phyloP scores from a whole-genome alignment of 352 stramenopile genomes.

The Phytophthora fragariaefolia region DNA sequence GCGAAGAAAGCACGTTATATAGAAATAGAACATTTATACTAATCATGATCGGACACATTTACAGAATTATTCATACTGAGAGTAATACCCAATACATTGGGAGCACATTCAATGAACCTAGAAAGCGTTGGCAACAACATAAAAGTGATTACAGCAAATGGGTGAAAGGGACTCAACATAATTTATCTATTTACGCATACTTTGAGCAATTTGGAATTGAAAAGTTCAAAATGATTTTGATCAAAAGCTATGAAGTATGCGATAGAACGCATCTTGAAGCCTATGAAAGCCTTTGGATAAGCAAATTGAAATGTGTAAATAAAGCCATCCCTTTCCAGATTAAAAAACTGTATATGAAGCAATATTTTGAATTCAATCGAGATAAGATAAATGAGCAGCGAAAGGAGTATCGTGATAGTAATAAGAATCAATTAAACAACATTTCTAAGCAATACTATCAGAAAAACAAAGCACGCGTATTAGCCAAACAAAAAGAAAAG shows the following conservation, averaged over 20 bases:
- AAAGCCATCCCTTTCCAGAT: not conserved
- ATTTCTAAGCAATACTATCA: too few species aligned
- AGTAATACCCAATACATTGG: slow-evolving; percentile 12
- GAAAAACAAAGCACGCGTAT: too few species aligned
- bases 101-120: not conserved
- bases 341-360: too few species aligned
- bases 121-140: slow-evolving; percentile 11
- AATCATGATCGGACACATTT: slow-evolving; percentile 11
- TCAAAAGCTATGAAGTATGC: slow-evolving; percentile 2
- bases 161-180: not conserved
- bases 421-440: too few species aligned
- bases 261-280: not conserved
- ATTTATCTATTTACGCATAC: not conserved
- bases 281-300: slow-evolving; percentile 9
- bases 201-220: slow-evolving; percentile 5
- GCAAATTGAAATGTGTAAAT: slow-evolving; percentile 3
- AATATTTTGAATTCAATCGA: too few species aligned
- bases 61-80: slow-evolving; percentile 4
- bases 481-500: too few species aligned
- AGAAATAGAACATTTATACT: slow-evolving; percentile 16
- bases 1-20: too few species aligned
- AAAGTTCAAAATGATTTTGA: slow-evolving; percentile 6
- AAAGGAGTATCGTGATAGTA: too few species aligned
- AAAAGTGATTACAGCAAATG: not conserved
- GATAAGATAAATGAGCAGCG: too few species aligned